These are phyloP conservation scores for Postia placenta DNA, from an alignment of 768 basidiomycete species.

Conservation along the genomic window DNA sequence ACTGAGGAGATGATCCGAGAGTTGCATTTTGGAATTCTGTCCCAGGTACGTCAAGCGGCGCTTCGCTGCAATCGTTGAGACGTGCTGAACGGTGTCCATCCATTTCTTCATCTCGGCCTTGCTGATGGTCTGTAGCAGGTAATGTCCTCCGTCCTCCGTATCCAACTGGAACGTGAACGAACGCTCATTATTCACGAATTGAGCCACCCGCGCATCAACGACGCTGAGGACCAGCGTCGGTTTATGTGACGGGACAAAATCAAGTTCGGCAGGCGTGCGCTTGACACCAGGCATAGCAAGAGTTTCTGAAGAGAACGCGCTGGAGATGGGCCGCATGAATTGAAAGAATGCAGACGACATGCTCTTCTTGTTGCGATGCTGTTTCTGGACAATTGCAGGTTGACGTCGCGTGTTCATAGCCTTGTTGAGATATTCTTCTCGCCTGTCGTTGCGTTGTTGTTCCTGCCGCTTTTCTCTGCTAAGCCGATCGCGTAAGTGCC, in stretches of 20 bases:
- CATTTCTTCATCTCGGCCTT: conserved; percentile 70
- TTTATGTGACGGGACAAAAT: conserved; percentile 68
- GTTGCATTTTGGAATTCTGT: conserved; percentile 63
- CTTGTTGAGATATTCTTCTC: conserved; percentile 69
- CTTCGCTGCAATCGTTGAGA: conserved; percentile 69
- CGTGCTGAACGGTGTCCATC: conserved; percentile 67
- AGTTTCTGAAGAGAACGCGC: conserved; percentile 69
- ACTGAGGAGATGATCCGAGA: conserved; percentile 68
- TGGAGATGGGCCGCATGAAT: conserved; percentile 86
- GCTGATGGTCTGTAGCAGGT: conserved; percentile 67
- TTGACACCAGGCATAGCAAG: conserved; percentile 36
- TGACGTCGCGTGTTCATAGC: conserved; percentile 60
- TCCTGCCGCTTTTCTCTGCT: conserved; percentile 74
- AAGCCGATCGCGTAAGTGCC: conserved; percentile 57
- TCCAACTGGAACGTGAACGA: conserved; percentile 80
- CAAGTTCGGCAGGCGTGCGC: conserved; percentile 66
- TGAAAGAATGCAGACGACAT: conserved; percentile 77
- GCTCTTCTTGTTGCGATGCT: conserved; percentile 84
- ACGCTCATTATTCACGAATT: conserved; percentile 73
- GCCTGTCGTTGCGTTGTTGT: conserved; percentile 63
- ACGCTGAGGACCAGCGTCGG: conserved; percentile 71
- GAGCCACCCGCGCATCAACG: conserved; percentile 62
- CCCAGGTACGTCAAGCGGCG: conserved; percentile 78
- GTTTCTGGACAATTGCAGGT: conserved; percentile 50
- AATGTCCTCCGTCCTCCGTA: conserved; percentile 84